A percentile compares a stretch with the other conserved stretches of the same genome.
Conservation (phyloP, 495 filamentous ascomycete genomes). For the Penicillium dipodomyicola region DNA sequence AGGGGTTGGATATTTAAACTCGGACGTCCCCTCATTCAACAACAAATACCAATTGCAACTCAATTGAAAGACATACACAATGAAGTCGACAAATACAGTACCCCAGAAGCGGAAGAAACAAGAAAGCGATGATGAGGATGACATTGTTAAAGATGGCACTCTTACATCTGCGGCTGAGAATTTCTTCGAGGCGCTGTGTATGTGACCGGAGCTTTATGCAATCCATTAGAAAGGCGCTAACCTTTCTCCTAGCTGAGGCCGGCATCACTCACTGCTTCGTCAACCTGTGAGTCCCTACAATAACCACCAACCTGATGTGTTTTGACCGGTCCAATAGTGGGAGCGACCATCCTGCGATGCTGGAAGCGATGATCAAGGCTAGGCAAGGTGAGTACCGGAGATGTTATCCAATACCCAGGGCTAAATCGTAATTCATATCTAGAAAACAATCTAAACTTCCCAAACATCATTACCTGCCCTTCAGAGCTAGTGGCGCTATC, state of each 20-base stretch:
- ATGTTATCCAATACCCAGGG: too few species aligned
- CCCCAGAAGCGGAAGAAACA: conserved; percentile 2
- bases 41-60: not conserved
- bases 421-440: not conserved
- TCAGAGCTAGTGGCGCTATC: conserved; percentile 95
- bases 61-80: not conserved
- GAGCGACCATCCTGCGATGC: conserved; percentile 81
- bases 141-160: conserved; percentile 1
- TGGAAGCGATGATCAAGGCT: conserved; percentile 88
- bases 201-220: not conserved
- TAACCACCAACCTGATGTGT: not conserved
- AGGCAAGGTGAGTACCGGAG: conserved; percentile 33
- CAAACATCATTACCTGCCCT: conserved; percentile 82
- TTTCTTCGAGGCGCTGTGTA: conserved; percentile 27
- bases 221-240: conserved; percentile 2
- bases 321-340: conserved; percentile 41
- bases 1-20: not conserved
- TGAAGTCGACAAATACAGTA: not conserved
- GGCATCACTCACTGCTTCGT: conserved; percentile 26
- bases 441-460: conserved; percentile 58
- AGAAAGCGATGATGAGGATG: conserved; percentile 11
- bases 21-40: not conserved
- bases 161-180: conserved; percentile 22
- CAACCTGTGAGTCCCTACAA: conserved; percentile 18
- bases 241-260: conserved; percentile 15